Base-by-base conservation (phyloP, 495 filamentous ascomycete genomes). In the Hyaloscypha finlandica region DNA sequence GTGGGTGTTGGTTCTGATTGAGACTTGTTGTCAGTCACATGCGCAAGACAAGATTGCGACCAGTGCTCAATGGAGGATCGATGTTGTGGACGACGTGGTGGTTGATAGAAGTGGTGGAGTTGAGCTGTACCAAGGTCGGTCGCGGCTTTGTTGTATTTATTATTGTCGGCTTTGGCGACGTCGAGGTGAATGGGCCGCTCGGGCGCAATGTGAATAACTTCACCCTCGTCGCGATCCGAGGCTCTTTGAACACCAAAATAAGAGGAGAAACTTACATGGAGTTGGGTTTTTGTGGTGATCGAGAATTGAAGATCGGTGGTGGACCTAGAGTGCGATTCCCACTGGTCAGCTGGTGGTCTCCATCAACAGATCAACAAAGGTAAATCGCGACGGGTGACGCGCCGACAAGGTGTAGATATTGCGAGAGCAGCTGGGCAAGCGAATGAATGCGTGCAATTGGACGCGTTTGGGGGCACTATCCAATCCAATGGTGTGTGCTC, bases 1-100 rank as follows among this genome's bases (percentile, higher is more conserved):
- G 58, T 74, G 74, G 77, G 81, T 37, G 71, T 77, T 77, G 58
- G 73, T 75, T 76, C 79, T 83, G 61, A 75, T 76, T 71, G 71
- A 63, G 73, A 68, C 73, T 78, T 77, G 54, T 78, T 70, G 68
- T 81, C 80, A 78, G 83, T 81, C 54, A 30, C 32, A 30, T 55
- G 51, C 25, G 62, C 51, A 11, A 53, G n/a, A 37, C 16, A 70
- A 70, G 70, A 70, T 64, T 72, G 65, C 62, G 71, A 64, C 35
- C 66, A 59, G 66, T 48, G 35, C 20, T 54, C 56, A 39, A 62
- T 67, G 76, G 77, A 74, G 48, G 25, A 65, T 29, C 61, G 63
- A 48, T 35, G 51, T 39, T 37, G 29, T 29, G 31, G 60, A 42
- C 5, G 53, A 14, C 29, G 25, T 60, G 25, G 51, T 58, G 68